Evolutionary conservation across 805 yeast genomes (phyloP), one percentile per base, ranked within the genome.

Genomic region (Grigorovia jiainica): DNA sequence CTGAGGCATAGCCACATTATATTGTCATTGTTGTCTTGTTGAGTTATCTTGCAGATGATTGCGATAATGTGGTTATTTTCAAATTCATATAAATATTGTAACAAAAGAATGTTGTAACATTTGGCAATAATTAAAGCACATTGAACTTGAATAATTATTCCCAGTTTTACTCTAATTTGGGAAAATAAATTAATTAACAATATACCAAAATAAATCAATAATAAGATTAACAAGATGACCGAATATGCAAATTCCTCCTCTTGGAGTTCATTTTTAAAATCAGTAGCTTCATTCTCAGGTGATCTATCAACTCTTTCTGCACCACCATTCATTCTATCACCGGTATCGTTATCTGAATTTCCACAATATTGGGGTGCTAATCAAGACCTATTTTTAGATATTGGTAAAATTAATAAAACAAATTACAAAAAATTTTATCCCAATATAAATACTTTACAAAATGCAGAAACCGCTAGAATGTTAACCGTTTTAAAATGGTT

Each of bases 281-380:
- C 95, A 33, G 76, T 90, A 48, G 92, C 96, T 25, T 78, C 94
- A 4, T 90, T 86, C 64, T 87, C 87, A 52, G 96, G 96, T 35
- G 98, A 92, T 60, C 69, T 92, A 48, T 86, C 96, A 16, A 78
- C 95, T 3, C 68, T 92, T 57, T 89, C 98, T 2, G 98, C 98
- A 3, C 98, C 98, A 16, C 97, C 97, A 7, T 92, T 90, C 66
- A 92, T 92, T 50, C 71, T 92, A 49, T 86, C 95, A 4, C 87
- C 96, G 19, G 80, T 84, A 5, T 89, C 97, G 2, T 71, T 87
- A 53, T 78, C 78, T 27, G 98, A 92, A 67, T 92, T 85, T 65
- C 83, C 96, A 18, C 90, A 86, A 62, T 92, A 86, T 66, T 92
- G 98, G 97, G 86, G 87, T 37, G 95, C 89, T 59, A 90, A 86